Percentiles rank a stretch among this genome's conserved stretches.
Evolutionary conservation across 148 eudicot species (phyloP).

Genomic region (Vaccinium macrocarpon): DNA sequence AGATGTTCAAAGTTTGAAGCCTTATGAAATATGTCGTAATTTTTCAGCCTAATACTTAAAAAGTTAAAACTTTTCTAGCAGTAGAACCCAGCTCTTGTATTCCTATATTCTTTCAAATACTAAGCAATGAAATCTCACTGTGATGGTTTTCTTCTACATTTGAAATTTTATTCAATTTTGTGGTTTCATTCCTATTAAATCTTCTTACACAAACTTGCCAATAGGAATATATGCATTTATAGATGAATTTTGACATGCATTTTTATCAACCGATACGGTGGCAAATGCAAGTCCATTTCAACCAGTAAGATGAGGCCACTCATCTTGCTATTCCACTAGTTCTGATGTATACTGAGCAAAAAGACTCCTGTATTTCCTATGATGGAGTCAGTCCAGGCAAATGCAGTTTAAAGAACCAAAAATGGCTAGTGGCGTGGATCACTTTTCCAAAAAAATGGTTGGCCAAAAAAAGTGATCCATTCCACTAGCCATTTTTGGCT

Average conservation of each 20-base stretch:
- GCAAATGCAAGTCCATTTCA: not conserved
- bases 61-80: not conserved
- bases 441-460: not conserved
- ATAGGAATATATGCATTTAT: not conserved
- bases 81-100: not conserved
- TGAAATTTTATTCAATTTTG: not conserved
- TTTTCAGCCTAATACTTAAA: not conserved
- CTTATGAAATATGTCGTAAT: not conserved
- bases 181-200: not conserved
- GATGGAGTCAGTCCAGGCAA: not conserved
- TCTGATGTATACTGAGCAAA: constrained; percentile 1
- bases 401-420: not conserved
- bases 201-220: not conserved
- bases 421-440: not conserved
- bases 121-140: not conserved
- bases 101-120: not conserved
- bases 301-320: not conserved
- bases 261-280: not conserved
- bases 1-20: not conserved
- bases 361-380: not conserved
- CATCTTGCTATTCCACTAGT: constrained; percentile 3
- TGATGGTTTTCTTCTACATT: not conserved
- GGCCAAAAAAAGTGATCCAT: too few relatives aligned
- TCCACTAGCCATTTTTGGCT: not conserved
- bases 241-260: not conserved